Percentiles rank a stretch among this genome's conserved stretches.
Conservation (phyloP, 768 basidiomycete genomes). For the Hypholoma sublateritium region DNA sequence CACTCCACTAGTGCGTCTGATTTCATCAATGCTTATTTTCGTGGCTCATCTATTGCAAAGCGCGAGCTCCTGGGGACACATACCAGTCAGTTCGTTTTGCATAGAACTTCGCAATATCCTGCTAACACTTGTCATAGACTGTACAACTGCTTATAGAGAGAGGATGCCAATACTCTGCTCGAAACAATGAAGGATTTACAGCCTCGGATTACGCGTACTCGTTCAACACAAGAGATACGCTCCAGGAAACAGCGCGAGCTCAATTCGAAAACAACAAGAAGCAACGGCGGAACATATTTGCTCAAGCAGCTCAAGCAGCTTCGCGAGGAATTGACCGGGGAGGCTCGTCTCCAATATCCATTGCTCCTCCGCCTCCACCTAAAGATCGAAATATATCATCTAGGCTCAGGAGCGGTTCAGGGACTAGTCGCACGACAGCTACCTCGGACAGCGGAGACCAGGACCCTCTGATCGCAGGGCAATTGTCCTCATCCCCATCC, state of each 20-base stretch:
- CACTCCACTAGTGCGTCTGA: conserved; percentile 82
- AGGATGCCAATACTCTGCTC: conserved; percentile 79
- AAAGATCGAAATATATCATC: conserved; percentile 42
- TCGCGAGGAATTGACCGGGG: conserved; percentile 65
- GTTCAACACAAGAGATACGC: conserved; percentile 71
- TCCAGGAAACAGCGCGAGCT: conserved; percentile 77
- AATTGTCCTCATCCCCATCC: conserved; percentile 62
- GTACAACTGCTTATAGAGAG: conserved; percentile 87
- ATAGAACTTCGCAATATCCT: conserved; percentile 1
- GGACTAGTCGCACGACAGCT: conserved; percentile 73
- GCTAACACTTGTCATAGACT: conserved; percentile 41
- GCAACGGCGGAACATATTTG: conserved; percentile 66
- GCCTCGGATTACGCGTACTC: conserved; percentile 93
- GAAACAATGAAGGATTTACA: conserved; percentile 91
- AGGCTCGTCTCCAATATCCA: conserved; percentile 36
- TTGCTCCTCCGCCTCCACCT: conserved; percentile 46
- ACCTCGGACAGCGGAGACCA: conserved; percentile 75
- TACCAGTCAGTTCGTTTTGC: conserved; percentile 53
- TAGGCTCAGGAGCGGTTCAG: conserved; percentile 79
- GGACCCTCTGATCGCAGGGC: conserved; percentile 48
- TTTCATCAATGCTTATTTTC: conserved; percentile 1
- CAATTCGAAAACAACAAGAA: conserved; percentile 83
- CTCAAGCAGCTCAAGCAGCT: conserved; percentile 76
- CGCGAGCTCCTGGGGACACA: conserved; percentile 86
- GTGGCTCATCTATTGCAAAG: conserved; percentile 36